Evolutionary conservation across 1,284 basidiomycete species (phyloP).

Genomic region (Tilletia indica): DNA sequence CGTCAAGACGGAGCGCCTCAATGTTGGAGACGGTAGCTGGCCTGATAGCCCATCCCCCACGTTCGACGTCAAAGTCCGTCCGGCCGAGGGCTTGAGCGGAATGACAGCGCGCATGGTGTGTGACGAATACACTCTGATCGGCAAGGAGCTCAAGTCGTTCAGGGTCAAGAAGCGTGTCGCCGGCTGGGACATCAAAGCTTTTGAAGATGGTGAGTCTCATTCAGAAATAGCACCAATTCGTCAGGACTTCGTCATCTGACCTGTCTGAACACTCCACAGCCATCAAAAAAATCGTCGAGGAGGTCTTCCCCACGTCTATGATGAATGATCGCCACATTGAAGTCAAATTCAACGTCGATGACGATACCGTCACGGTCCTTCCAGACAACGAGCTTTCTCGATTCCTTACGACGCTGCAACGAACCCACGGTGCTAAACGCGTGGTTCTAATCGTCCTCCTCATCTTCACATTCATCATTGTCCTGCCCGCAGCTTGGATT

Average conservation of each 20-base stretch:
- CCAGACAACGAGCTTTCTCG: constrained; percentile 4
- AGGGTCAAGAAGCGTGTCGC: constrained; percentile 12
- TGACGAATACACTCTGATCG: background rate
- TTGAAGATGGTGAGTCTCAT: constrained; percentile 2
- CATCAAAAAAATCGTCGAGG: background rate
- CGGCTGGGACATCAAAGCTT: background rate
- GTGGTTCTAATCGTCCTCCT: background rate
- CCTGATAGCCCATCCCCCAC: background rate
- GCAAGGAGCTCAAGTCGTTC: constrained; percentile 6
- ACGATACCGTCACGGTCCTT: background rate
- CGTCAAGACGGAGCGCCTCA: background rate
- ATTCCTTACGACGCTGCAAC: background rate
- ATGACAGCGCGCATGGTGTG: constrained; percentile 6
- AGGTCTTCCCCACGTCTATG: background rate
- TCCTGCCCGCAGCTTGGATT: background rate
- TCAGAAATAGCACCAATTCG: background rate
- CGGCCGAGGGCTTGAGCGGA: background rate
- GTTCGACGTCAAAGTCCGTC: constrained; percentile 6
- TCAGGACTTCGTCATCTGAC: background rate
- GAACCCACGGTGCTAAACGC: background rate
- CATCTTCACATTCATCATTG: constrained; percentile 9
- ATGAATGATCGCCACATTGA: background rate
- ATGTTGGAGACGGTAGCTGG: background rate
- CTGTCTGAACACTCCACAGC: background rate
- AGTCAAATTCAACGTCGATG: background rate